Percentiles rank a stretch among this genome's conserved stretches.
Evolutionary conservation across 768 basidiomycete species (phyloP).

Genomic region (Paxillus involutus): DNA sequence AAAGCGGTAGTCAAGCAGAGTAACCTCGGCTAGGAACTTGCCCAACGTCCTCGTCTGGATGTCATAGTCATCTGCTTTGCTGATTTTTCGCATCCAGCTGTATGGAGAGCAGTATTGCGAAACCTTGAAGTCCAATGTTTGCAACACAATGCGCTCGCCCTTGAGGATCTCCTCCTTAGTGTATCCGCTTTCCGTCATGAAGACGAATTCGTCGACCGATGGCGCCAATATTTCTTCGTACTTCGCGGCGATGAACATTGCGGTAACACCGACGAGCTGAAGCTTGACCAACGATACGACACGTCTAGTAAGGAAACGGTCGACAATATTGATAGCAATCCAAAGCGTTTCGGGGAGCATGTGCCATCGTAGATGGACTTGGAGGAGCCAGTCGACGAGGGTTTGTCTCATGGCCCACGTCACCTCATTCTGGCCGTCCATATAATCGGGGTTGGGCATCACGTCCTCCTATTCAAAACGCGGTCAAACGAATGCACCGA

Average conservation of each 20-base stretch:
- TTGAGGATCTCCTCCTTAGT: conserved; percentile 95
- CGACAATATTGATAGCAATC: conserved; percentile 97
- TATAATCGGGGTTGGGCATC: conserved; percentile 93
- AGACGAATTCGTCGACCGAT: conserved; percentile 96
- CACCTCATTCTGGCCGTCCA: conserved; percentile 91
- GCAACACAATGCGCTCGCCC: conserved; percentile 94
- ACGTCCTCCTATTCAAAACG: conserved; percentile 57
- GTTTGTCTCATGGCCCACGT: conserved; percentile 94
- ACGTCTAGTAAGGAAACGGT: conserved; percentile 87
- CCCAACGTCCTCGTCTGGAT: conserved; percentile 95
- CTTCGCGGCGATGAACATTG: conserved; percentile 98
- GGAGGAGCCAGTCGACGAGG: conserved; percentile 96
- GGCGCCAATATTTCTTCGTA: conserved; percentile 99
- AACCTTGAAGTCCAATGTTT: conserved; percentile 92
- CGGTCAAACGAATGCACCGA: conserved; percentile 19
- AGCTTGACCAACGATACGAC: conserved; percentile 88
- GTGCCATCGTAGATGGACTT: conserved; percentile 97
- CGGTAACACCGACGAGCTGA: conserved; percentile 96
- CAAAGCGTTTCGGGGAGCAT: conserved; percentile 99
- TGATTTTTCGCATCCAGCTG: conserved; percentile 98
- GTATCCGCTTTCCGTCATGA: conserved; percentile 96
- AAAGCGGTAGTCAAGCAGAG: conserved; percentile 90
- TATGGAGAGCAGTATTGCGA: conserved; percentile 99
- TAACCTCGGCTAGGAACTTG: conserved; percentile 97
- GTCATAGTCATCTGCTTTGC: conserved; percentile 98